Evolutionary conservation across 164 flowering plant species (phyloP).

Genomic region (Liriodendron chinense): DNA sequence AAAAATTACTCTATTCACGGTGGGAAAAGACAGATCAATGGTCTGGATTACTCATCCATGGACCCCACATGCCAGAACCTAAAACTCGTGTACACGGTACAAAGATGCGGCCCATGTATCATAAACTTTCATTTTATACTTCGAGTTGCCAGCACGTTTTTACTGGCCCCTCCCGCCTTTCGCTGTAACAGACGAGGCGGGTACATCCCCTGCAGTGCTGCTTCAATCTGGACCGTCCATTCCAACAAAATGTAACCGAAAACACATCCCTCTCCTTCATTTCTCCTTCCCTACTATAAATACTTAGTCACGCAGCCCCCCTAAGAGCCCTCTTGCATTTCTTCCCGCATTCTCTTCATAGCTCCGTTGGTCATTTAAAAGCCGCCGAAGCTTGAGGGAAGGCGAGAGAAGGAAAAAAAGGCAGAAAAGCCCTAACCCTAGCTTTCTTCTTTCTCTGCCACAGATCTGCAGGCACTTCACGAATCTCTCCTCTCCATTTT

Average conservation of each 20-base stretch:
- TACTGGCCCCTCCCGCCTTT: too few species aligned
- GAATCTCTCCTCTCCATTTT: neutral
- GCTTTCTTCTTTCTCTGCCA: neutral
- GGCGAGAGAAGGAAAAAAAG: neutral
- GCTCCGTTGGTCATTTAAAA: neutral
- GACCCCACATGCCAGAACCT: too few species aligned
- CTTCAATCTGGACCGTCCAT: neutral
- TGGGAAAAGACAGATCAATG: too few species aligned
- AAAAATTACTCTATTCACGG: too few species aligned
- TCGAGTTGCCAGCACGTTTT: too few species aligned
- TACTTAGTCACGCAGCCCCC: neutral
- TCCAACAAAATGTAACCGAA: neutral
- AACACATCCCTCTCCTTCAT: neutral
- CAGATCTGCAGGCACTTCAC: neutral
- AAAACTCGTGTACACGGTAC: too few species aligned
- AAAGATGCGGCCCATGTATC: too few species aligned
- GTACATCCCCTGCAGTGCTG: too few species aligned
- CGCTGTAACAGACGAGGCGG: too few species aligned
- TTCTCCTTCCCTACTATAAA: neutral
- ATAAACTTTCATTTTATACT: too few species aligned
- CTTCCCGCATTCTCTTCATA: neutral
- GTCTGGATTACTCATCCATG: too few species aligned
- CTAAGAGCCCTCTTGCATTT: neutral
- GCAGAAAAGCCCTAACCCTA: neutral
- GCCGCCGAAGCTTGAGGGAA: neutral